Conservation (phyloP, 345 rosid genomes). For the Eutrema yunnanense region DNA sequence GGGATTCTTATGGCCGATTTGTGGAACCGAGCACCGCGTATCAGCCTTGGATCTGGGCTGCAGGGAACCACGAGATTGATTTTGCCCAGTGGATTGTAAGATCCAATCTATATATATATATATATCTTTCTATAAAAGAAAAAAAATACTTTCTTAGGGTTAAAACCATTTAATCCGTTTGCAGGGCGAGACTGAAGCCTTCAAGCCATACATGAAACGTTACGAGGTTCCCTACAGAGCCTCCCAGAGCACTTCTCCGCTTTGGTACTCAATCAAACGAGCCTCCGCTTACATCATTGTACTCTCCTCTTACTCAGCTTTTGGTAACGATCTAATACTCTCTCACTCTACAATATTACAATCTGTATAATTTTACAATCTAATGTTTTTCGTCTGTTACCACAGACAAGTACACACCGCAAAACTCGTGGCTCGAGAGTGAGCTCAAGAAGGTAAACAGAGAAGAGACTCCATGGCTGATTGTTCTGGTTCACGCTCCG, state of each 20-base stretch:
- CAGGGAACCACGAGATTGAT: conserved; percentile 50
- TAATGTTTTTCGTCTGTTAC: background rate
- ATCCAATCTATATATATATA: background rate
- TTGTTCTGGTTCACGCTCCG: conserved; percentile 23
- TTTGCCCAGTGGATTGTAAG: conserved; percentile 31
- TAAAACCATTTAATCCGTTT: background rate
- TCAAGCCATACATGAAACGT: conserved; percentile 36
- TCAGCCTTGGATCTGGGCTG: conserved; percentile 47
- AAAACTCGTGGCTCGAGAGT: conserved; percentile 25
- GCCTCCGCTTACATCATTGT: conserved; percentile 43
- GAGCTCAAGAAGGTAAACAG: conserved; percentile 36
- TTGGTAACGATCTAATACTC: conserved; percentile 19
- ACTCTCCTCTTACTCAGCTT: conserved; percentile 45
- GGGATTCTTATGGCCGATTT: conserved; percentile 50
- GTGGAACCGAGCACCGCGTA: conserved; percentile 38
- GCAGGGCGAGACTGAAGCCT: conserved; percentile 37
- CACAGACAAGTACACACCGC: conserved; percentile 37
- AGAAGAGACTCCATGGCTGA: conserved; percentile 33
- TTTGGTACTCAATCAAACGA: conserved; percentile 51
- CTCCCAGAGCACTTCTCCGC: conserved; percentile 35
- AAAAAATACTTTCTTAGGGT: background rate
- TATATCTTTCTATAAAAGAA: background rate
- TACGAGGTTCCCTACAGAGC: conserved; percentile 37
- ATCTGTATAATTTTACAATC: background rate
- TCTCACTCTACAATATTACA: background rate